A percentile compares a stretch with the other conserved stretches of the same genome.
Evolutionary conservation across 2,329 filamentous ascomycete species (phyloP).

Genomic region (Didymella arachidicola): DNA sequence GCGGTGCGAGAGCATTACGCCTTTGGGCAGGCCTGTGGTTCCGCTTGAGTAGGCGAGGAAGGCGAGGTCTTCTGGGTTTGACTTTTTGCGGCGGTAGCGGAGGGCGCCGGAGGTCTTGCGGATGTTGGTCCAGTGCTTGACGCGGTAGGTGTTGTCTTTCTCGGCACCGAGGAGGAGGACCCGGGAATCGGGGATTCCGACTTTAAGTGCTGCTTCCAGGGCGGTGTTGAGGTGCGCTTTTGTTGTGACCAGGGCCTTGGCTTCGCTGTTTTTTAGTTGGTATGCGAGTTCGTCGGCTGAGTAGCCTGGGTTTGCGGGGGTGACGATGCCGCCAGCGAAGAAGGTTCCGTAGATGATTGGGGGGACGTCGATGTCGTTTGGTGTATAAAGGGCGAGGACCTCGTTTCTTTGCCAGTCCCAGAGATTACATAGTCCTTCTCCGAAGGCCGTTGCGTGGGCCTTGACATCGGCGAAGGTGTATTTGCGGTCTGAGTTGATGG

Average conservation of each 20-base stretch:
- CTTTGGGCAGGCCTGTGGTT: constrained; percentile 56
- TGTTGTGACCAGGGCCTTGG: constrained; percentile 79
- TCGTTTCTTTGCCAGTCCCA: constrained; percentile 85
- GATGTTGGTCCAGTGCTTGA: constrained; percentile 76
- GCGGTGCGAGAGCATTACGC: constrained; percentile 55
- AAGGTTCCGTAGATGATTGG: constrained; percentile 76
- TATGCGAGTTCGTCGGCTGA: constrained; percentile 82
- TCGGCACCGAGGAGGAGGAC: constrained; percentile 78
- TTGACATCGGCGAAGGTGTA: constrained; percentile 76
- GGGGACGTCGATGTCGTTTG: constrained; percentile 84
- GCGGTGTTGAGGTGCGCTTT: constrained; percentile 68
- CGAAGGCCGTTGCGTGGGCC: constrained; percentile 72
- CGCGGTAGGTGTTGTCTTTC: constrained; percentile 63
- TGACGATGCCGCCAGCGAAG: constrained; percentile 81
- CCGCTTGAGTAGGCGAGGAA: constrained; percentile 70
- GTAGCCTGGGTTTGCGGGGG: constrained; percentile 86
- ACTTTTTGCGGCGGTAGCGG: constrained; percentile 65
- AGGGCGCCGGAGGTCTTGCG: constrained; percentile 67
- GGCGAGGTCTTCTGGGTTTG: constrained; percentile 73
- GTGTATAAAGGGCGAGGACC: constrained; percentile 79
- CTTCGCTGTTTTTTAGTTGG: constrained; percentile 79
- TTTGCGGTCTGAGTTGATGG: constrained; percentile 26
- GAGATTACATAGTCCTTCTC: constrained; percentile 74
- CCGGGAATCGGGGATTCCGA: constrained; percentile 71
- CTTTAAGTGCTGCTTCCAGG: constrained; percentile 71